Conservation (phyloP, 106 monocot genomes). For the Dendrobium chrysotoxum region DNA sequence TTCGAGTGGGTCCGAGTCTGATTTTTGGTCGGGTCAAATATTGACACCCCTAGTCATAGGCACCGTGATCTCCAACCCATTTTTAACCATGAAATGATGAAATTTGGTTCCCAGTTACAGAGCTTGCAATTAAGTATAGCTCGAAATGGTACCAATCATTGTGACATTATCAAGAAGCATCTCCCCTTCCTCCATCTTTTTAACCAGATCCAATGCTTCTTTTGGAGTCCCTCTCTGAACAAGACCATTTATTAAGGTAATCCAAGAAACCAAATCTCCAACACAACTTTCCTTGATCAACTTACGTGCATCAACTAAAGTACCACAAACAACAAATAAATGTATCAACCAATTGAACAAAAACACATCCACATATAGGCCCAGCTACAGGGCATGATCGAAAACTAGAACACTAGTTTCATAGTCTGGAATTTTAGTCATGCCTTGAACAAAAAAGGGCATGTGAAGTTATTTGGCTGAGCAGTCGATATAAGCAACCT, state of each 20-base stretch:
- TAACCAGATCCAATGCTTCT: conserved; percentile 32
- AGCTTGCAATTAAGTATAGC: conserved; percentile 35
- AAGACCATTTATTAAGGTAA: conserved; percentile 47
- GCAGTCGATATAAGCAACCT: conserved; percentile 15
- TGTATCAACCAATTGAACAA: conserved; percentile 36
- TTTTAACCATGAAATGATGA: conserved; percentile 27
- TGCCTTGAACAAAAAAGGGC: conserved; percentile 40
- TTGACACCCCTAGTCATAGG: too few species aligned
- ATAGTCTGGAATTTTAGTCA: conserved; percentile 20
- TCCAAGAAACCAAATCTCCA: conserved; percentile 57
- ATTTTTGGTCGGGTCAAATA: too few species aligned
- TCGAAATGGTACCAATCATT: conserved; percentile 38
- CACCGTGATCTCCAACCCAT: conserved; percentile 22
- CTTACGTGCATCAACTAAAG: conserved; percentile 29
- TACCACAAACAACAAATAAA: conserved; percentile 25
- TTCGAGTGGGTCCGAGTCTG: too few species aligned
- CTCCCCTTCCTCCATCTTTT: conserved; percentile 17
- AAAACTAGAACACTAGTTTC: conserved; percentile 14
- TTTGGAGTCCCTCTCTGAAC: conserved; percentile 23
- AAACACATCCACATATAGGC: conserved; percentile 26
- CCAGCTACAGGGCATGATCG: conserved; percentile 26
- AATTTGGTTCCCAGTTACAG: conserved; percentile 31
- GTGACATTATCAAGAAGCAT: conserved; percentile 34
- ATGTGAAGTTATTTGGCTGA: conserved; percentile 40
- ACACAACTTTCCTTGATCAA: conserved; percentile 38